phyloP scores from a whole-genome alignment of 257 asterid genomes.

The Buddleja alternifolia region DNA sequence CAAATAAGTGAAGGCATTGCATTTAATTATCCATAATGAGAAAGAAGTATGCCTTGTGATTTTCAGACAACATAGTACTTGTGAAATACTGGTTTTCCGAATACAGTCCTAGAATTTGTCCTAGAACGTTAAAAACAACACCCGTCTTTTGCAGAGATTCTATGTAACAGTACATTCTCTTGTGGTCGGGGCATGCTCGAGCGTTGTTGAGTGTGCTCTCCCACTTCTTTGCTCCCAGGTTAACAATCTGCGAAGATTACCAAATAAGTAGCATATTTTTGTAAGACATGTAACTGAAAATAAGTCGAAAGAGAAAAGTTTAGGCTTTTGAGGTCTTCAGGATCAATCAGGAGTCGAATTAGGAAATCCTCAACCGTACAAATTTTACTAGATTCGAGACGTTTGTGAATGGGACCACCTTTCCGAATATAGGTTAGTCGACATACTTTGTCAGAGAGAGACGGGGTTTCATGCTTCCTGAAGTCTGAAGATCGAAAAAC shows the following conservation, averaged over 20 bases:
- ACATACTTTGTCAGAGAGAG: slow-evolving; percentile 37
- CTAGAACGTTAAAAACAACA: slow-evolving; percentile 40
- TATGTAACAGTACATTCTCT: slow-evolving; percentile 23
- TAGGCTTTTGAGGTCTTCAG: slow-evolving; percentile 41
- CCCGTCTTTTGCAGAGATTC: slow-evolving; percentile 16
- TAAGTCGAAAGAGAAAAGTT: neutral
- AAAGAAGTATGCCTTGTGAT: no score
- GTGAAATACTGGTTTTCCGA: neutral
- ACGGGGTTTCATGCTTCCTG: slow-evolving; percentile 40
- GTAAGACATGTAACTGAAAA: neutral
- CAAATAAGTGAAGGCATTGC: no score
- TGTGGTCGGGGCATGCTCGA: slow-evolving; percentile 32
- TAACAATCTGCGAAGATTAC: slow-evolving; percentile 40
- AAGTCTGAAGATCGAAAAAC: slow-evolving; percentile 31
- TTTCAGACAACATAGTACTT: no score
- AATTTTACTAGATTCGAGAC: slow-evolving; percentile 24
- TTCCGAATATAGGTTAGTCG: slow-evolving; percentile 29
- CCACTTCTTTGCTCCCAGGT: slow-evolving; percentile 26
- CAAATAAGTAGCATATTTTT: no score
- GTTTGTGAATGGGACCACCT: slow-evolving; percentile 19
- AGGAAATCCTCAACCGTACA: slow-evolving; percentile 44
- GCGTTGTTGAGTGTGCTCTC: slow-evolving; percentile 40
- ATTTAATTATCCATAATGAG: no score
- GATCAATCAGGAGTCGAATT: slow-evolving; percentile 33
- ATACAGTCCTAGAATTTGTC: slow-evolving; percentile 31